Base-by-base conservation (phyloP, 2,329 filamentous ascomycete species). In the Xylogone sp. region DNA sequence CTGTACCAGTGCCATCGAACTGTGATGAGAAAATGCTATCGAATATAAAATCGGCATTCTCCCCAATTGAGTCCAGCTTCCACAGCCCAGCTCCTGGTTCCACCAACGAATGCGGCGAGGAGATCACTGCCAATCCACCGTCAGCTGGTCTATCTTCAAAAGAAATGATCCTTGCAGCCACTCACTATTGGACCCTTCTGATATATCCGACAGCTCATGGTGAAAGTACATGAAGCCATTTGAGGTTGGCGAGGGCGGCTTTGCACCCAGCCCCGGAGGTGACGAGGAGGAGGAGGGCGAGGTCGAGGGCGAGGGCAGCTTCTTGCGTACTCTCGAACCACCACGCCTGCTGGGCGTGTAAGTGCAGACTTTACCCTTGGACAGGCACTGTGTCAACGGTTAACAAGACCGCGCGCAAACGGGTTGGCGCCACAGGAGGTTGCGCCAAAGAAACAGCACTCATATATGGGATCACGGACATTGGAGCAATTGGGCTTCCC, bases 81-180 rank as follows among this genome's bases (percentile, higher is more conserved):
- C 70, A 74, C 44, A 79, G 66, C 5, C 74, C 75, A 6, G 74
- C 75, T 2, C 76, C 75, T 2, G 75, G 74, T 9, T 72, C 42
- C 1, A 56, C 59, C 21, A 61, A 43, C 13, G 43, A 51, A 10
- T 59, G 42, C 3, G 59, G 54, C 12, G 49, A 27, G 9, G 48
- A 22, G n/a, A 50, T 42, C 20, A 16, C 34, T 39, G 34, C 34
- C 34, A 39, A 4, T 39, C 34, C 13, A 39, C n/a, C 34, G 13
- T 39, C 34, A 39, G 34, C 13, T 39, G 7, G 5, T 16, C 10
- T 7, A 39, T 39, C 13, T 13, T 16, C 6, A 16, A 43, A 39
- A 39, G 34, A n/a, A n/a, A n/a, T n/a, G n/a, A n/a, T 5, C 34
- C n/a, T 7, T 7, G 34, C 34, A 9, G 10, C n/a, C n/a, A 39